These are phyloP conservation scores for Amniculicola lignicola DNA, from an alignment of 495 filamentous ascomycete species.

Conservation along the genomic window DNA sequence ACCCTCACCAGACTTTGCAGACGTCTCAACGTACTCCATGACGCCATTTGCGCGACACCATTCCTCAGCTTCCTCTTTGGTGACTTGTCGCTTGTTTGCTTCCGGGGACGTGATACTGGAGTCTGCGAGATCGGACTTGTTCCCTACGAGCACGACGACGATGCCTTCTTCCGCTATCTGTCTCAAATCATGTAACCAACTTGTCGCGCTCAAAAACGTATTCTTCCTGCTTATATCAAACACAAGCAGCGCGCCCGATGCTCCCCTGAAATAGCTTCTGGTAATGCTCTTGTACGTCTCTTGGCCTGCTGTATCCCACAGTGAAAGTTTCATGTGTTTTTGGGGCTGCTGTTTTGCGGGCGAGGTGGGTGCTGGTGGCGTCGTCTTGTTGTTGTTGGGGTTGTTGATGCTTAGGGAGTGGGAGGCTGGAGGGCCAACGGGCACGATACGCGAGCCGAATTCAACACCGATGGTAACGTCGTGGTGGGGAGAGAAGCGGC, in stretches of 20 bases:
- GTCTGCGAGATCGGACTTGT: slow-evolving; percentile 78
- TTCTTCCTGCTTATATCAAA: slow-evolving; percentile 85
- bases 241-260: slow-evolving; percentile 85
- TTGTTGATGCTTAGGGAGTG: slow-evolving; percentile 48
- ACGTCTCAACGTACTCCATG: slow-evolving; percentile 91
- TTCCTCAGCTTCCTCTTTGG: slow-evolving; percentile 72
- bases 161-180: slow-evolving; percentile 93
- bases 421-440: slow-evolving; percentile 75
- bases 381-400: slow-evolving; percentile 30
- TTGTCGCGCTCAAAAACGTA: slow-evolving; percentile 80
- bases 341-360: slow-evolving; percentile 68
- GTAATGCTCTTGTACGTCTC: slow-evolving; percentile 97
- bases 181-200: slow-evolving; percentile 89
- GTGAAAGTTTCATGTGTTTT: slow-evolving; percentile 60
- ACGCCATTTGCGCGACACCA: slow-evolving; percentile 83
- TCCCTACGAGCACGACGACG: slow-evolving; percentile 89
- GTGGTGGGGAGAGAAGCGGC: slow-evolving; percentile 86
- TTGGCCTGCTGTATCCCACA: slow-evolving; percentile 98
- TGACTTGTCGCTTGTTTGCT: slow-evolving; percentile 66
- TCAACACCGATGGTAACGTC: slow-evolving; percentile 98
- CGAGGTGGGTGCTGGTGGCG: slow-evolving; percentile 16
- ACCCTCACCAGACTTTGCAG: slow-evolving; percentile 86
- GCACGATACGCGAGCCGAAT: slow-evolving; percentile 90
- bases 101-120: slow-evolving; percentile 19
- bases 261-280: slow-evolving; percentile 90